Conservation (phyloP, 306 rosid genomes). For the Vigna reflexopilosa region DNA sequence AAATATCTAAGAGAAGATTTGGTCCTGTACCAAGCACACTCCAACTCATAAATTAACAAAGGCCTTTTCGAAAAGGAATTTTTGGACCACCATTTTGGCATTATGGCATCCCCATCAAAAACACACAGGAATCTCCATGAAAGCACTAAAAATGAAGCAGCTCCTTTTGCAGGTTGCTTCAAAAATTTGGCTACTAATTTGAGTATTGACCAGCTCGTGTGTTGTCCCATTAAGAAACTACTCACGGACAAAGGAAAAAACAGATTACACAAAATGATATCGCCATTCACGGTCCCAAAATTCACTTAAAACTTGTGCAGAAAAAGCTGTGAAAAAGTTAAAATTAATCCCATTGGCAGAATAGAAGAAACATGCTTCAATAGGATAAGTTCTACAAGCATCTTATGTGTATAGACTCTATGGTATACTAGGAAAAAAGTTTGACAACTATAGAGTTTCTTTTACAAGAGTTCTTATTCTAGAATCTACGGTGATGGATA, state of each 20-base stretch:
- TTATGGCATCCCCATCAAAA: constrained; percentile 58
- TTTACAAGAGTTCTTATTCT: background rate
- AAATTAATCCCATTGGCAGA: background rate
- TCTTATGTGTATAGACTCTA: background rate
- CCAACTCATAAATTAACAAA: constrained; percentile 52
- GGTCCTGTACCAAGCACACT: constrained; percentile 53
- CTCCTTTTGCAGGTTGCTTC: constrained; percentile 59
- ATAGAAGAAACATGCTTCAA: constrained; percentile 1
- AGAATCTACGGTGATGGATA: background rate
- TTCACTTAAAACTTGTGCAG: background rate
- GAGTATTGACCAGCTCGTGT: constrained; percentile 41
- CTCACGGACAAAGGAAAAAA: constrained; percentile 24
- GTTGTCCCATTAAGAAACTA: constrained; percentile 35
- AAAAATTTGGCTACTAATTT: constrained; percentile 37
- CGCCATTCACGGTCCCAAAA: background rate
- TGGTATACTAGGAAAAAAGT: background rate
- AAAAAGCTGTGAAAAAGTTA: background rate
- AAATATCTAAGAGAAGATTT: constrained; percentile 62
- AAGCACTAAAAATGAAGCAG: constrained; percentile 62
- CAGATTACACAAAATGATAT: background rate
- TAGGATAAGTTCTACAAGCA: background rate
- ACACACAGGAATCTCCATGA: constrained; percentile 56
- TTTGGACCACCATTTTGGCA: constrained; percentile 84
- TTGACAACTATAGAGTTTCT: background rate
- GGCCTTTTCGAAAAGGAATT: constrained; percentile 61